Conservation (phyloP, 2,329 filamentous ascomycete species). For the Acrocalymma vagum region DNA sequence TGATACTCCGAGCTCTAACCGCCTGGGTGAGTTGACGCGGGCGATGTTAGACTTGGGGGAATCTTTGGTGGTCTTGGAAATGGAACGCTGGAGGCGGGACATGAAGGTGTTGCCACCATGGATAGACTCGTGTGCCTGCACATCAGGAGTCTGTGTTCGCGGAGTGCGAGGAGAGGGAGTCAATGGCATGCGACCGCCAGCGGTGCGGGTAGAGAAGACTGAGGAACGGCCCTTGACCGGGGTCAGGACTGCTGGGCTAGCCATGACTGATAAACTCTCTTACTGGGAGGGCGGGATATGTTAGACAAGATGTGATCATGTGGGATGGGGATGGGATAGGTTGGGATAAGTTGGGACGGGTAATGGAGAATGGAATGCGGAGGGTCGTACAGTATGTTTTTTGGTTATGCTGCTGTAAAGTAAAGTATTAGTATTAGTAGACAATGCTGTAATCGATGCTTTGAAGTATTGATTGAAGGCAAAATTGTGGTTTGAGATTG, state of each 20-base stretch:
- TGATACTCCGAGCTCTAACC: slow-evolving; percentile 89
- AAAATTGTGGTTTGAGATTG: slow-evolving; percentile 31
- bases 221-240: slow-evolving; percentile 95
- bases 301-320: slow-evolving; percentile 26
- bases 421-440: slow-evolving; percentile 51
- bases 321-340: too few relatives aligned
- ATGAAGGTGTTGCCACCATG: slow-evolving; percentile 77
- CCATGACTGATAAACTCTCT: slow-evolving; percentile 67
- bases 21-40: slow-evolving; percentile 77
- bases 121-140: slow-evolving; percentile 71
- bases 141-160: slow-evolving; percentile 58
- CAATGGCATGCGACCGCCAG: slow-evolving; percentile 92
- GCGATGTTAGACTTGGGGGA: slow-evolving; percentile 98
- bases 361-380: too few relatives aligned
- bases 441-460: slow-evolving; percentile 50
- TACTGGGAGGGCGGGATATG: slow-evolving; percentile 24
- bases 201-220: slow-evolving; percentile 90
- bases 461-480: slow-evolving; percentile 49
- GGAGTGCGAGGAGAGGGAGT: slow-evolving; percentile 83
- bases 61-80: slow-evolving; percentile 73
- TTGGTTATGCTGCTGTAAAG: slow-evolving; percentile 34
- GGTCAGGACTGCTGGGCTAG: slow-evolving; percentile 82
- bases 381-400: slow-evolving; percentile 39
- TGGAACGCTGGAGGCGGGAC: slow-evolving; percentile 77
- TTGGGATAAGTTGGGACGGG: too few relatives aligned